Evolutionary conservation across 345 rosid species (phyloP), one percentile per base, ranked within the genome.

Genomic region (Durio zibethinus): DNA sequence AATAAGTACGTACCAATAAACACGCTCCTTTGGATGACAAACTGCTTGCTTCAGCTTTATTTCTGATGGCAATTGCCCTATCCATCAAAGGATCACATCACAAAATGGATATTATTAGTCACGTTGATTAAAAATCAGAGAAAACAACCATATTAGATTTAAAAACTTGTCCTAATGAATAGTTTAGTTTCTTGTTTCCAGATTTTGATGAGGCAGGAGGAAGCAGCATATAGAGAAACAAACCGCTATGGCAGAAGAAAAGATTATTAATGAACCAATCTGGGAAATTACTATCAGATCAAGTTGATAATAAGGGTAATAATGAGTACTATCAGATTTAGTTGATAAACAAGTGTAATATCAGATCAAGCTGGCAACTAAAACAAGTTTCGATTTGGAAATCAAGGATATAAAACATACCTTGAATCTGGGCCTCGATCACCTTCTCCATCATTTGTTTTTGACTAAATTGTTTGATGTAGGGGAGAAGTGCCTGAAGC

Each of bases 391-490:
- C 5, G 1, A 56, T 52, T 29, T 2, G 1, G 10, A 70, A n/a
- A 29, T 27, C 31, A 53, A 73, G 36, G 25, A 73, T 48, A 64
- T 72, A 40, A 42, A 45, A 35, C 5, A 59, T 86, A 91, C 93
- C 93, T 66, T 1, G 74, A 48, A 80, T 81, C 48, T 80, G 77
- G 7, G 93, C 90, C 76, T 90, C 93, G 10, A 76, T 14, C 53
- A 82, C 23, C 81, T 65, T 85, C 83, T 91, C 97, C 10, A 42
- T 47, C 18, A 66, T 74, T 79, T 93, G 97, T 33, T 85, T 89
- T 50, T 79, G 72, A 74, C 84, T 76, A 35, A 90, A 74, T 25
- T 89, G 85, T 74, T 78, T 85, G 72, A 87, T 42, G 71, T 74
- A 70, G 5, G 97, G 93, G 65, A 89, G 84, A 79, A 93, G 85